Conservation (phyloP, 148 eudicot genomes). For the Bassia scoparia region DNA sequence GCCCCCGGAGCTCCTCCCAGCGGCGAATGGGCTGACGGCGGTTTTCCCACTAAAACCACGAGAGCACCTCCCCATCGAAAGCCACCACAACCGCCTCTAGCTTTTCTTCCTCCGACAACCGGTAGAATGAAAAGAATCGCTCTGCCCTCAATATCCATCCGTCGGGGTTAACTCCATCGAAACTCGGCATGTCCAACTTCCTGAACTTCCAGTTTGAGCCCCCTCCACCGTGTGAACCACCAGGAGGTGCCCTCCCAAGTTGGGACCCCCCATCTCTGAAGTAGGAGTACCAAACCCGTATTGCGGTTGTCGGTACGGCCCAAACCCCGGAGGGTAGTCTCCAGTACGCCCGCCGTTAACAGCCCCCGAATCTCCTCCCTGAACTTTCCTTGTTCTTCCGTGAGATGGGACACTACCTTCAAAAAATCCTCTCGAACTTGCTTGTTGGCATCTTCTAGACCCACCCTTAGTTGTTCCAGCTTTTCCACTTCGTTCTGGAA, state of each 20-base stretch:
- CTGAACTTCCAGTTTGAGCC: not conserved
- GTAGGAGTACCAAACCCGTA: too few species aligned
- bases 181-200: not conserved
- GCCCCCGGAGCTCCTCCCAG: not conserved
- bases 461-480: too few species aligned
- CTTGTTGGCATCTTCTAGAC: too few species aligned
- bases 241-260: not conserved
- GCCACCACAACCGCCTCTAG: not conserved
- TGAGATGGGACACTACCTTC: too few species aligned
- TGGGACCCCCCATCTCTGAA: too few species aligned
- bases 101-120: not conserved
- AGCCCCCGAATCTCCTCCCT: too few species aligned
- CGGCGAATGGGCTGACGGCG: not conserved
- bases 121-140: not conserved
- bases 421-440: too few species aligned
- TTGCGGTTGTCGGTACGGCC: too few species aligned
- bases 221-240: not conserved
- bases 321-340: too few species aligned
- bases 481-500: too few species aligned
- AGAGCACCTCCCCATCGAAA: not conserved
- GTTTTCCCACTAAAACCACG: not conserved
- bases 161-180: not conserved
- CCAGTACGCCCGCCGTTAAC: too few species aligned
- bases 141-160: not conserved
- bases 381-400: too few species aligned